These are phyloP conservation scores for Dysphania ambrosioides DNA, from an alignment of 148 eudicot species.

Conservation along the genomic window DNA sequence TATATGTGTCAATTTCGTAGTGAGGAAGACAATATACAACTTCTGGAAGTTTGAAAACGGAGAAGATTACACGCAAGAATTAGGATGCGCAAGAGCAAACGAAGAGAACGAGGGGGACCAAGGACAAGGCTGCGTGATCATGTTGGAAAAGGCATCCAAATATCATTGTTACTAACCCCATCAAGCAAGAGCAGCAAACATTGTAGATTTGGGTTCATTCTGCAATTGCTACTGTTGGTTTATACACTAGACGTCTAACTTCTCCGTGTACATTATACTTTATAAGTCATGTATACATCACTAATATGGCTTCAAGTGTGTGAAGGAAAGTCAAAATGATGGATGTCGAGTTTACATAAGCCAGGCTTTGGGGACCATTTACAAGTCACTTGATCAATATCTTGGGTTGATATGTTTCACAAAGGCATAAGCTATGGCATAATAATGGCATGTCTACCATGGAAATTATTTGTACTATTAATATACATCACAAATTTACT, in stretches of 20 bases:
- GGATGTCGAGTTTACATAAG: constrained; percentile 8
- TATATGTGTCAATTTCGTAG: no score
- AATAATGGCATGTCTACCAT: no score
- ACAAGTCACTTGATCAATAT: neutral
- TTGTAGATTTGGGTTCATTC: no score
- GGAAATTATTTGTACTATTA: no score
- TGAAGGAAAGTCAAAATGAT: neutral
- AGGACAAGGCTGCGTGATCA: constrained; percentile 16
- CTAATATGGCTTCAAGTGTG: constrained; percentile 1
- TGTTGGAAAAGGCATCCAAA: constrained; percentile 20
- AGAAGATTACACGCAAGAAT: neutral
- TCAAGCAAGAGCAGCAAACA: neutral
- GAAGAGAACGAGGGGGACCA: constrained; percentile 14
- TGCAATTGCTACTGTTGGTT: no score
- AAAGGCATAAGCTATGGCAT: no score
- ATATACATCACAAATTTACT: no score
- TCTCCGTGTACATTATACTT: neutral
- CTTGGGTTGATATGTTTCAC: no score
- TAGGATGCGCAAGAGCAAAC: neutral
- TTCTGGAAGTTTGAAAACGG: no score
- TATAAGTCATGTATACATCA: neutral
- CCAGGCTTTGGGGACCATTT: neutral
- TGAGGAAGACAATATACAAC: no score
- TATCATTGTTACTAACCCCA: constrained; percentile 12
- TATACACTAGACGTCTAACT: neutral